A percentile compares a stretch with the other conserved stretches of the same genome.
These are phyloP conservation scores for Leishmania mexicana DNA, from an alignment of 208 protist species.

Conservation along the genomic window DNA sequence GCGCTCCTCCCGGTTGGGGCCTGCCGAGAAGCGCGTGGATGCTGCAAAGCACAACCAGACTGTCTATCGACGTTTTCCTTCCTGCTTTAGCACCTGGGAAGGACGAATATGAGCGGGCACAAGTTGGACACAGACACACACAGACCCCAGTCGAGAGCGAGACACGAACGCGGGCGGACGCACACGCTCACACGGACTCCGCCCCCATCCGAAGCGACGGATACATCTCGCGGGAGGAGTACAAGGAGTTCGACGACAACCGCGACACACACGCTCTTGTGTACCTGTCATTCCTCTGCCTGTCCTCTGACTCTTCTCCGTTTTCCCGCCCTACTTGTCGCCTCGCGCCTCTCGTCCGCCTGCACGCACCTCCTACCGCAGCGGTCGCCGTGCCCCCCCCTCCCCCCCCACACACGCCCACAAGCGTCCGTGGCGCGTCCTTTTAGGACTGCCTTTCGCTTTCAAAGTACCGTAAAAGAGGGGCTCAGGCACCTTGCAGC, in stretches of 20 bases:
- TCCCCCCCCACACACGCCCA: neutral
- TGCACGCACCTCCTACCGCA: neutral
- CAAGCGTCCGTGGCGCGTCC: neutral
- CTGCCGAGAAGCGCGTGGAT: neutral
- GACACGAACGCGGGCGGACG: neutral
- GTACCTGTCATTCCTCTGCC: neutral
- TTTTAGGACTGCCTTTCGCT: neutral
- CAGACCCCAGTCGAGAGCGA: neutral
- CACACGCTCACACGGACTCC: neutral
- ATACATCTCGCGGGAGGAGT: neutral
- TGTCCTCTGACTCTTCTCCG: neutral
- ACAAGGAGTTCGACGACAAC: neutral
- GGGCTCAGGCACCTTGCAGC: neutral
- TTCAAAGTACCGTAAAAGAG: neutral
- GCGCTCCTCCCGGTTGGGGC: neutral
- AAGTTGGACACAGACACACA: neutral
- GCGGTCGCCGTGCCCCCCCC: neutral
- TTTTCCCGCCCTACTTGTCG: neutral
- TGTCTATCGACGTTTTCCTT: neutral
- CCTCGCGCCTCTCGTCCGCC: neutral
- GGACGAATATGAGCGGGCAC: neutral
- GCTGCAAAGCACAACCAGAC: neutral
- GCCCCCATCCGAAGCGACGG: neutral
- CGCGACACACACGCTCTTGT: neutral
- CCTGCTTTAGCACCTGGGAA: neutral